Percentiles rank a stretch among this genome's conserved stretches.
Evolutionary conservation across 306 rosid genomes (phyloP).

Genomic region (Fragaria vesca): DNA sequence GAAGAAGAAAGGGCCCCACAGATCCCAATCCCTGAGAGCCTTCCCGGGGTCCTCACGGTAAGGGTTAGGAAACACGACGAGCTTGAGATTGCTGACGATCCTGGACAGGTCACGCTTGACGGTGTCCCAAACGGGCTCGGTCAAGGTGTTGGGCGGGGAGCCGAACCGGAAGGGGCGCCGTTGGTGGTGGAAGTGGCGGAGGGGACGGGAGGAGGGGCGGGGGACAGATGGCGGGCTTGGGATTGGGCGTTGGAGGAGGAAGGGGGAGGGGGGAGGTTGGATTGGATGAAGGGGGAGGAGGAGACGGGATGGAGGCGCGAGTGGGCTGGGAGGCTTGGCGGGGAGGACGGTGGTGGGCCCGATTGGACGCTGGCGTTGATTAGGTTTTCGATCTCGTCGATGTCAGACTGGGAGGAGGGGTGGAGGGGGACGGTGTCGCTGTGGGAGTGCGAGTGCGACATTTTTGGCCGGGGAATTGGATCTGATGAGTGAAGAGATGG

Average conservation of each 20-base stretch:
- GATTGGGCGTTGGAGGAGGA: slow-evolving; percentile 20
- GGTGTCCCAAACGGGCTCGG: slow-evolving; percentile 99
- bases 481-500: neutral
- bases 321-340: slow-evolving; percentile 70
- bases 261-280: slow-evolving; percentile 37
- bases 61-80: slow-evolving; percentile 95
- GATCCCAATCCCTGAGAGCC: slow-evolving; percentile 98
- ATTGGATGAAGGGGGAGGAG: slow-evolving; percentile 46
- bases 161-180: slow-evolving; percentile 56
- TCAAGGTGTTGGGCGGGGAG: slow-evolving; percentile 70
- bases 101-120: slow-evolving; percentile 89
- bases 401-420: slow-evolving; percentile 90
- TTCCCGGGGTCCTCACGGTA: slow-evolving; percentile 95
- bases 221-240: slow-evolving; percentile 41
- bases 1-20: slow-evolving; percentile 98
- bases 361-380: slow-evolving; percentile 67
- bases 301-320: slow-evolving; percentile 84
- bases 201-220: slow-evolving; percentile 40
- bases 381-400: slow-evolving; percentile 98
- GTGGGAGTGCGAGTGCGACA: slow-evolving; percentile 88
- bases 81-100: slow-evolving; percentile 88
- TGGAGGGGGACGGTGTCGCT: slow-evolving; percentile 88
- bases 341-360: slow-evolving; percentile 59
- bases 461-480: slow-evolving; percentile 30
- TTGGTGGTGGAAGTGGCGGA: slow-evolving; percentile 31